phyloP scores from a whole-genome alignment of 352 stramenopile species.

The Pythium graminicola region DNA sequence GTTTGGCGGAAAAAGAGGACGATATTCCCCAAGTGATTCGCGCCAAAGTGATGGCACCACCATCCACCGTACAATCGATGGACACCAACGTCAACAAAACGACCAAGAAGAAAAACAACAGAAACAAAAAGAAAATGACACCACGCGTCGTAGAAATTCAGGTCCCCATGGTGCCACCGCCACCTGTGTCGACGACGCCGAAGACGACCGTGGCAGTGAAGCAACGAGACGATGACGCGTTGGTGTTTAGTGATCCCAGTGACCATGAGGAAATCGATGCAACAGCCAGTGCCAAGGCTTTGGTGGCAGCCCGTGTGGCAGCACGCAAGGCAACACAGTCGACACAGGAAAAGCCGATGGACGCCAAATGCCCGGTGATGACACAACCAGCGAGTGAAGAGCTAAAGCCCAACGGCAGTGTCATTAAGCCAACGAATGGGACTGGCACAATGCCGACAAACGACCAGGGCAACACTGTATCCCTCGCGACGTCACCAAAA shows the following conservation, averaged over 20 bases:
- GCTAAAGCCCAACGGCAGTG: too few relatives aligned
- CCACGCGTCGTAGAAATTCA: slow-evolving; percentile 15
- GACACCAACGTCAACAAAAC: slow-evolving; percentile 9
- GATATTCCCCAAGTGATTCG: slow-evolving; percentile 15
- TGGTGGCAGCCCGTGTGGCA: neutral
- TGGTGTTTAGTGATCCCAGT: neutral
- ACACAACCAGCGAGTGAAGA: neutral
- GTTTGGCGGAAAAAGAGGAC: slow-evolving; percentile 9
- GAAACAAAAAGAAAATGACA: slow-evolving; percentile 14
- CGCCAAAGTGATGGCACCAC: neutral
- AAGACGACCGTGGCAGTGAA: neutral
- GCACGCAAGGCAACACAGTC: neutral
- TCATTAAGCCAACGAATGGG: too few relatives aligned
- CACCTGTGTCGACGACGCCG: neutral
- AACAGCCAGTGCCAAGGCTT: neutral
- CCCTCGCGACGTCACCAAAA: too few relatives aligned
- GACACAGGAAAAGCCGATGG: neutral
- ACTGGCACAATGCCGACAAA: too few relatives aligned
- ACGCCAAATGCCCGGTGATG: neutral
- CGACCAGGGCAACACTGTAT: too few relatives aligned
- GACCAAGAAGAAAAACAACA: slow-evolving; percentile 17
- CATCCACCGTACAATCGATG: neutral
- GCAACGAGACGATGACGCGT: slow-evolving; percentile 4
- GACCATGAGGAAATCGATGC: slow-evolving; percentile 3
- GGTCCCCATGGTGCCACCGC: neutral